Evolutionary conservation across 768 basidiomycete species (phyloP), one percentile per base, ranked within the genome.

Genomic region (Serendipita sp.): DNA sequence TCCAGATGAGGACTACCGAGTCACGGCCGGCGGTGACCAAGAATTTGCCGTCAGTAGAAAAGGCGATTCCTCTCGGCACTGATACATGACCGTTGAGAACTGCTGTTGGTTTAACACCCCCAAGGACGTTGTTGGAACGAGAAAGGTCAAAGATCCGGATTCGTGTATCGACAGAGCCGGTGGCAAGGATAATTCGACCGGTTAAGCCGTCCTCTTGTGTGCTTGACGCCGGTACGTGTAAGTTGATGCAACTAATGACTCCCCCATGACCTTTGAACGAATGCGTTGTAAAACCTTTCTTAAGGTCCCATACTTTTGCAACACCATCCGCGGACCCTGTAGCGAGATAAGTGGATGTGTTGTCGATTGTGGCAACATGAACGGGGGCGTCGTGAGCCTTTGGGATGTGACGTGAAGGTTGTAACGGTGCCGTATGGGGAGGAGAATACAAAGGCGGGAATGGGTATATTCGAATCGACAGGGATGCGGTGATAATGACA

Each of bases 241-340:
- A 30, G 81, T 77, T 66, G 98, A 76, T 15, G 95, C 93, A 60
- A 68, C 88, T 90, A 72, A 99, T 86, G 66, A 96, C 90, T n/a
- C 96, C 96, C 3, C 94, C 96, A 72, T 98, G 96, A 1, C 94
- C 95, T 70, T 88, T 89, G 79, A 95, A 92, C 11, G 93, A 80
- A 73, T 99, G 96, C 0, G 96, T 99, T 37, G 89, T 83, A 72
- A 86, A 93, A 38, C 92, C 94, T 30, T 85, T 85, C 2, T 79
- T 75, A 53, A 93, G 84, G 72, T 96, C 87, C 93, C 93, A 98
- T 8, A 99, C 91, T 77, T 97, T 98, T 51, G 97, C 96, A 37
- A 90, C 81, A 28, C 96, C 95, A 68, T 99, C 96, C 4, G 95
- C 92, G 10, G 95, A 89, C 1, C 96, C 96, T 16, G 94, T 95